Base-by-base conservation (phyloP, 148 eudicot species). In the Vaccinium vitisidaea region DNA sequence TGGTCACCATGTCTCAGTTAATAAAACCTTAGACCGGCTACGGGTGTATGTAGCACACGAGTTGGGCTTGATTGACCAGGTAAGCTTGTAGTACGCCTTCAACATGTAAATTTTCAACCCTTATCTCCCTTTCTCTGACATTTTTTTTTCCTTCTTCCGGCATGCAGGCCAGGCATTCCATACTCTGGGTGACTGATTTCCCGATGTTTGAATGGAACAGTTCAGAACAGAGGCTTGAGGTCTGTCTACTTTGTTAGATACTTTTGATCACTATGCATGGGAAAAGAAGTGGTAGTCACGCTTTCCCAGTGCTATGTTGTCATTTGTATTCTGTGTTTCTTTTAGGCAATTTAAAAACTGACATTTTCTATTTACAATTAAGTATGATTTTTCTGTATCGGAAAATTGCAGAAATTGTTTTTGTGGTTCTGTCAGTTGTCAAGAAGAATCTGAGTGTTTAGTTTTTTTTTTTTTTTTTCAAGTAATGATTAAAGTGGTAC, bases 121-220 rank as follows among this genome's bases (percentile, higher is more conserved):
- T n/a, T 76, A 19, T 75, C 76, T 48, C 8, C 3, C 39, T 15
- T 43, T 83, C 23, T 30, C 46, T 71, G 53, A 25, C 18, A 16
- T 74, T 70, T 56, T 81, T 78, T 50, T 79, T 82, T 30, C 83
- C 25, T 80, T 73, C 75, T 21, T 82, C 49, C 80, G 82, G 52
- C 79, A 53, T 75, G 23, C 80, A 95, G 99, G 88, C 94, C 87
- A 93, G 87, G 90, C 94, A 96, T 89, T 92, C 99, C 8, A 93
- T 94, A 80, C 90, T 96, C 36, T 96, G 99, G 99, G 94, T 96
- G 83, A 96, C 97, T 82, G 99, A 96, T 86, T 96, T 96, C 84
- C 99, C 99, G 5, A 96, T 96, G 99, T 96, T 96, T 75, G 99
- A 96, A 91, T 96, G 99, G 99, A 96, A 94, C 80, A 92, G 93